phyloP scores from a whole-genome alignment of 2,329 filamentous ascomycete species.

The Phialemoniopsis sp. region DNA sequence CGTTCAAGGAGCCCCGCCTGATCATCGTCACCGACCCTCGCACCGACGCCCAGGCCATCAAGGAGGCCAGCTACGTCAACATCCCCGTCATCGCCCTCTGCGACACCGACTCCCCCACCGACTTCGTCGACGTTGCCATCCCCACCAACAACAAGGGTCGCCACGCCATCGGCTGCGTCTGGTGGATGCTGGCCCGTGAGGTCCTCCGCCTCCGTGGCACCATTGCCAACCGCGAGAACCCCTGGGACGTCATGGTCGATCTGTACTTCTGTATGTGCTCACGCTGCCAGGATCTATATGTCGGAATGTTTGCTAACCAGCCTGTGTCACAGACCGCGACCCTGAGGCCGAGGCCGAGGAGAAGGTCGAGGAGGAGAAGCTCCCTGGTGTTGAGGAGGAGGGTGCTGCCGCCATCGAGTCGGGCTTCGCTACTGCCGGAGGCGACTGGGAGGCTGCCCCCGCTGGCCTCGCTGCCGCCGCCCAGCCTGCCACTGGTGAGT shows the following conservation, averaged over 20 bases:
- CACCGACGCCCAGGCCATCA: slow-evolving; percentile 99
- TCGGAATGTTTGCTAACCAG: slow-evolving; percentile 6
- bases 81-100: slow-evolving; percentile 99
- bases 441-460: slow-evolving; percentile 83
- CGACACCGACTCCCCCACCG: slow-evolving; percentile 98
- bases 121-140: slow-evolving; percentile 99
- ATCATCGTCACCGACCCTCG: slow-evolving; percentile 99
- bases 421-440: slow-evolving; percentile 63
- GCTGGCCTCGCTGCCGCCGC: slow-evolving; percentile 62
- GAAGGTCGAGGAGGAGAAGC: slow-evolving; percentile 92
- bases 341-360: slow-evolving; percentile 99
- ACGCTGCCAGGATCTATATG: slow-evolving; percentile 1
- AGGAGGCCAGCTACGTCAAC: slow-evolving; percentile 99
- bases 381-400: slow-evolving; percentile 79
- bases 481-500: slow-evolving; percentile 46
- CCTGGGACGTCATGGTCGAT: slow-evolving; percentile 99
- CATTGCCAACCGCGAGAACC: slow-evolving; percentile 89
- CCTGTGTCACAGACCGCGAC: slow-evolving; percentile 68
- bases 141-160: slow-evolving; percentile 99
- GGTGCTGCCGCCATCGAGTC: slow-evolving; percentile 73
- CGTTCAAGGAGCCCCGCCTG: slow-evolving; percentile 99
- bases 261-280: slow-evolving; percentile 85
- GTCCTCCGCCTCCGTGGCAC: slow-evolving; percentile 98
- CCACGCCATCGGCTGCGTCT: slow-evolving; percentile 96
- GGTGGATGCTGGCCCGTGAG: slow-evolving; percentile 99